Base-by-base conservation (phyloP, 2,329 filamentous ascomycete species). In the Pseudogymnoascus sp. region DNA sequence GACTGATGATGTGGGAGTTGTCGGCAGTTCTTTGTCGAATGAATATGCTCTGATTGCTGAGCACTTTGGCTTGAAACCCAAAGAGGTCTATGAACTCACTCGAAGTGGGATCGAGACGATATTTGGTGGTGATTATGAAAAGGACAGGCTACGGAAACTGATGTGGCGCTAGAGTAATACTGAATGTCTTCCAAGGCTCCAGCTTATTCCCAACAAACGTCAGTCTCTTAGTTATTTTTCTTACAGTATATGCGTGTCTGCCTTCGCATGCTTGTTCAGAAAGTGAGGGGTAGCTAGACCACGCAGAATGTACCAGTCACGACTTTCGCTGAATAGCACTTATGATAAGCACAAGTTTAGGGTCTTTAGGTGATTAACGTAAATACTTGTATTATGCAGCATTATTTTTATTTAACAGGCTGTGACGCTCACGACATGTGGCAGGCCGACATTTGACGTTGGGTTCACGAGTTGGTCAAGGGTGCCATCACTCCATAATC, bases 1-100 rank as follows among this genome's bases (percentile, higher is more conserved):
- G 88, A 94, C 90, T 1, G 91, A 94, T 71, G 90, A 94, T 69
- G 87, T 93, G 8, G 91, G 90, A 1, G 84, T 94, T 22, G 94
- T 94, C 69, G 87, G 86, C 59, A 92, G 88, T 69, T 80, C 84
- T 0, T 74, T 92, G 3, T 92, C 89, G 0, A 86, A 91, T 67
- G 91, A 95, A 72, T 93, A 92, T 73, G 76, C 79, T 6, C 81
- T 94, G 2, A 88, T 89, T 3, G 85, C 88, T 1, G 74, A 86
- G 66, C 85, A 92, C 70, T 94, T 94, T 69, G 72, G 74, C 0
- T 78, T 94, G 12, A 70, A 67, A 28, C 72, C 75, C 12, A 62
- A 67, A 1, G 77, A 82, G 22, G 67, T 86, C 6, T 77, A 84
- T 62, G 72, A 72, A 0, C 73, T 93, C 19, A 84, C 83, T n/a